These are phyloP conservation scores for Lindgomyces ingoldianus DNA, from an alignment of 495 filamentous ascomycete genomes.

Conservation along the genomic window DNA sequence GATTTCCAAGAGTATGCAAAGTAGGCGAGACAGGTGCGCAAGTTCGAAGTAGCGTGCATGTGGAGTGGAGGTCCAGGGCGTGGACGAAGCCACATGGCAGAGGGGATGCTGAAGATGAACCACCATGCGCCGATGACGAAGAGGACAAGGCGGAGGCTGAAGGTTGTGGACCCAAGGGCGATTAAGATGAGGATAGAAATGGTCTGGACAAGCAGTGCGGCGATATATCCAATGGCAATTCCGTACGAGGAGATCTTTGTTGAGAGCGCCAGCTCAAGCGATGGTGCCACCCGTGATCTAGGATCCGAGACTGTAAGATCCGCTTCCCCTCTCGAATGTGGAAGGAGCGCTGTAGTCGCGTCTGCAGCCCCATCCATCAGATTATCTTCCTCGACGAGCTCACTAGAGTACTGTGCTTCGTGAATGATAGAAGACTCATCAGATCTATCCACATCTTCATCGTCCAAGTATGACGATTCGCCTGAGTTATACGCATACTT, in stretches of 20 bases:
- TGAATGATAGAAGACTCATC: conserved; percentile 11
- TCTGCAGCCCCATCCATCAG: conserved; percentile 32
- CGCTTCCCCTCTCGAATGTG: conserved; percentile 8
- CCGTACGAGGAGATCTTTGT: conserved; percentile 49
- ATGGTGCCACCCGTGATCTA: conserved; percentile 30
- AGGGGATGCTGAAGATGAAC: conserved; percentile 88
- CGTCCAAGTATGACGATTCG: conserved; percentile 22
- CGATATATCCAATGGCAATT: conserved; percentile 49
- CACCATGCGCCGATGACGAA: conserved; percentile 91
- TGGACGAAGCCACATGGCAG: conserved; percentile 86
- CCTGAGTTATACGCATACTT: conserved; percentile 25
- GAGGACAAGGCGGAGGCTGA: conserved; percentile 66
- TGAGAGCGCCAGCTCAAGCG: conserved; percentile 44
- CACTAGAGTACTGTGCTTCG: conserved; percentile 25
- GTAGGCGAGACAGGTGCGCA: conserved; percentile 54
- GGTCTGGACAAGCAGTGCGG: conserved; percentile 46
- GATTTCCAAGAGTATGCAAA: conserved; percentile 81
- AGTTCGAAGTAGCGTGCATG: conserved; percentile 21
- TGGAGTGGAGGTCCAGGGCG: conserved; percentile 82
- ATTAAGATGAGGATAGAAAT: conserved; percentile 44
- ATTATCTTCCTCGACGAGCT: conserved; percentile 28
- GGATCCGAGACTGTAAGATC: conserved; percentile 33
- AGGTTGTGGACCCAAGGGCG: conserved; percentile 17
- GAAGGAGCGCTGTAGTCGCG: conserved; percentile 41
- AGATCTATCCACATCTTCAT: conserved; percentile 18